phyloP scores from a whole-genome alignment of 2,329 filamentous ascomycete genomes.

The Nannizziopsis arthrosporioides region DNA sequence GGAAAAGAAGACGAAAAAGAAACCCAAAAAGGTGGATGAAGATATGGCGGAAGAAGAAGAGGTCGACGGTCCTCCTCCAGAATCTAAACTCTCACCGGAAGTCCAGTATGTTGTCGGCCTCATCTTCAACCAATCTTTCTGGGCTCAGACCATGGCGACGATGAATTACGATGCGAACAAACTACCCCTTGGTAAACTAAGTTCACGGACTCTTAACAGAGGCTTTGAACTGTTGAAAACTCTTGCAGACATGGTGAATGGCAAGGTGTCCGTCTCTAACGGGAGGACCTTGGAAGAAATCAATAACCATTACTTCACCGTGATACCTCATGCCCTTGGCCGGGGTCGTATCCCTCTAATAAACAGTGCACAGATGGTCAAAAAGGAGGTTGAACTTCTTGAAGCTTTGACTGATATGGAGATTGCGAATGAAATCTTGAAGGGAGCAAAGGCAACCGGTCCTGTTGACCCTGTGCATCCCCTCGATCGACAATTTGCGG shows the following conservation, averaged over 20 bases:
- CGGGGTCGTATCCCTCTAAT: conserved; percentile 62
- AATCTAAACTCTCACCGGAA: conserved; percentile 48
- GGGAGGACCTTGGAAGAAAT: conserved; percentile 48
- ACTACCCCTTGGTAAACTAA: conserved; percentile 71
- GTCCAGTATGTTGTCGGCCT: conserved; percentile 62
- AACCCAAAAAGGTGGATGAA: conserved; percentile 18
- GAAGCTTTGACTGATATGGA: conserved; percentile 80
- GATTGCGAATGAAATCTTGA: conserved; percentile 66
- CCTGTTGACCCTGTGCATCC: conserved; percentile 43
- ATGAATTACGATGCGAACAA: conserved; percentile 48
- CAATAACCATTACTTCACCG: conserved; percentile 67
- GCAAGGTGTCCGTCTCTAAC: conserved; percentile 18
- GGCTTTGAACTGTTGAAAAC: conserved; percentile 71
- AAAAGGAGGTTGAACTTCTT: conserved; percentile 66
- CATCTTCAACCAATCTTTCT: conserved; percentile 70
- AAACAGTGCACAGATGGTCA: conserved; percentile 44
- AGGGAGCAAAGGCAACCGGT: conserved; percentile 45
- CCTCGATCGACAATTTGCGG: conserved; percentile 61
- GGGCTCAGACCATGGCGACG: conserved; percentile 43
- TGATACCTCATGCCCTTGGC: conserved; percentile 73
- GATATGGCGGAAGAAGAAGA: conserved; percentile 24
- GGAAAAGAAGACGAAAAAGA: conserved; percentile 22
- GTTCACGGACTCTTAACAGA: conserved; percentile 60
- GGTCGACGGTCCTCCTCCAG: conserved; percentile 30
- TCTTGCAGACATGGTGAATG: conserved; percentile 53